A percentile compares a stretch with the other conserved stretches of the same genome.
These are phyloP conservation scores for Trametes polyzona DNA, from an alignment of 1,284 basidiomycete species.

Conservation along the genomic window DNA sequence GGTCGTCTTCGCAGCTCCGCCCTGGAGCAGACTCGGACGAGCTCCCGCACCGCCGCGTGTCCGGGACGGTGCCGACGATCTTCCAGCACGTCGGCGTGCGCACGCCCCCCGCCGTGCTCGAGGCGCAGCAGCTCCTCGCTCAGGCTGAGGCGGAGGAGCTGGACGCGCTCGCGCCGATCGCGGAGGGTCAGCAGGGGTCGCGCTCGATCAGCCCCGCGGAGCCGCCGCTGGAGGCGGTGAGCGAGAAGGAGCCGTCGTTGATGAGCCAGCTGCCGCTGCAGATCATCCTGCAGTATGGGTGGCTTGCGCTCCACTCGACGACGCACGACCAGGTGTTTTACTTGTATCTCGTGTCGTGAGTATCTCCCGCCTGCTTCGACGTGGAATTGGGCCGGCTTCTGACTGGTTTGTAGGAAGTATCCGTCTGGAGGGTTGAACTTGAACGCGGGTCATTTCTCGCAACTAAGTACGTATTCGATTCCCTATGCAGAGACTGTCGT, in stretches of 20 bases:
- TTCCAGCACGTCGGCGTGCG: constrained; percentile 81
- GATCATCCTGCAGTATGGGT: constrained; percentile 80
- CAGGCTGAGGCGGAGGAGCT: constrained; percentile 43
- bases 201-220: constrained; percentile 11
- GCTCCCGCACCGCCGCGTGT: constrained; percentile 53
- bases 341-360: constrained; percentile 82
- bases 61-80: constrained; percentile 68
- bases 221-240: constrained; percentile 3
- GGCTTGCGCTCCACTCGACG: constrained; percentile 79
- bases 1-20: constrained; percentile 16
- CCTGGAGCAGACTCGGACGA: constrained; percentile 23
- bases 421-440: constrained; percentile 73
- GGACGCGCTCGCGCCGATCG: constrained; percentile 56
- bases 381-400: constrained; percentile 5
- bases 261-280: constrained; percentile 67
- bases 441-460: constrained; percentile 81
- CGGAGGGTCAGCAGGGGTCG: constrained; percentile 46
- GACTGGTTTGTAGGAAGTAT: constrained; percentile 55
- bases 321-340: constrained; percentile 86
- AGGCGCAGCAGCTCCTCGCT: constrained; percentile 61
- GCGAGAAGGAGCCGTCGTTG: constrained; percentile 62
- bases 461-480: constrained; percentile 60
- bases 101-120: constrained; percentile 69
- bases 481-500: not conserved
- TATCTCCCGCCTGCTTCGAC: constrained; percentile 16